A percentile compares a stretch with the other conserved stretches of the same genome.
phyloP scores from a whole-genome alignment of 2,329 filamentous ascomycete species.

The Colletotrichum nymphaeae region DNA sequence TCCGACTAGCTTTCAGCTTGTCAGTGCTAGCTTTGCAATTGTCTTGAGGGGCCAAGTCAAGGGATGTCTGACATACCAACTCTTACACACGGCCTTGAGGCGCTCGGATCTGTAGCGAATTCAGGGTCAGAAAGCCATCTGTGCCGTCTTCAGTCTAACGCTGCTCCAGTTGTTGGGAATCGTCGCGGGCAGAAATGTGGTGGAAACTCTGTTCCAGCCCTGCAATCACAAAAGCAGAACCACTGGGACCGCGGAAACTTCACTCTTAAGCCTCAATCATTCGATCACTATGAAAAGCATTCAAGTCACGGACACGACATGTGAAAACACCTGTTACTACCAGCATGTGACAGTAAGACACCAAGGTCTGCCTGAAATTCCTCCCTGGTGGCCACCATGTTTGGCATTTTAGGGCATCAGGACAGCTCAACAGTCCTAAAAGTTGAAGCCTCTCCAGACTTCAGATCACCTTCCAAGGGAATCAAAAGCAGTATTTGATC shows the following conservation, averaged over 20 bases:
- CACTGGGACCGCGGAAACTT: too few species aligned
- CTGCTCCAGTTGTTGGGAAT: neutral
- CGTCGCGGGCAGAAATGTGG: neutral
- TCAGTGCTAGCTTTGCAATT: neutral
- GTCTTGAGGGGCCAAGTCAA: neutral
- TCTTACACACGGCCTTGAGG: neutral
- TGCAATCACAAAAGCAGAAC: neutral
- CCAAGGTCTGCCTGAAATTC: neutral
- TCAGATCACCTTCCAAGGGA: neutral
- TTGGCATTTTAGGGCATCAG: neutral
- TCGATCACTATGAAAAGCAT: neutral
- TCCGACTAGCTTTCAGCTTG: neutral
- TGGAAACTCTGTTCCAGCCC: neutral
- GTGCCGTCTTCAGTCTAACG: neutral
- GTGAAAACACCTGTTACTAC: neutral
- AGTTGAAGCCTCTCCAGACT: neutral
- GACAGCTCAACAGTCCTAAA: neutral
- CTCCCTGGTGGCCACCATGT: neutral
- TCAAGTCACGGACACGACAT: neutral
- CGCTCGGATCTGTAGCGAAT: too few species aligned
- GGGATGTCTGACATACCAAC: neutral
- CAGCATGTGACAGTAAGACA: conserved; percentile 8
- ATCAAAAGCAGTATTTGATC: neutral
- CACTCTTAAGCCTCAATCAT: too few species aligned
- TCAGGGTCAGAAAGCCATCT: too few species aligned